These are phyloP conservation scores for Neonectria faginata DNA, from an alignment of 2,329 filamentous ascomycete species.

Conservation along the genomic window DNA sequence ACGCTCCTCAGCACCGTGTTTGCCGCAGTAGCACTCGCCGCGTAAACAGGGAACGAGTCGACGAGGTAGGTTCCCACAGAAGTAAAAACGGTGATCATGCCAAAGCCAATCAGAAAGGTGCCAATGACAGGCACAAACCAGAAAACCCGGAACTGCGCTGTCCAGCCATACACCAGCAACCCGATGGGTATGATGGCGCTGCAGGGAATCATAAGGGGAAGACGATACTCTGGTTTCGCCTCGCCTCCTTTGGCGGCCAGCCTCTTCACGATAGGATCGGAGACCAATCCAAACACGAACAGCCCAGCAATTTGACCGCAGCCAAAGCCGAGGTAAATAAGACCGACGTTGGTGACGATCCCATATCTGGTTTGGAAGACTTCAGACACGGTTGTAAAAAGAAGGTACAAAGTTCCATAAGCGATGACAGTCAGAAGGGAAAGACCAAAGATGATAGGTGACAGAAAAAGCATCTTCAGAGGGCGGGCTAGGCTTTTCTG, in stretches of 20 bases:
- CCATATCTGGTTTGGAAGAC: constrained; percentile 56
- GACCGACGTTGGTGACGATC: constrained; percentile 43
- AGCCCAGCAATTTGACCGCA: constrained; percentile 37
- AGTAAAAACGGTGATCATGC: constrained; percentile 55
- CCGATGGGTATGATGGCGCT: constrained; percentile 36
- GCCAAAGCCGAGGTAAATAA: constrained; percentile 64
- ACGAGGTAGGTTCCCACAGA: constrained; percentile 53
- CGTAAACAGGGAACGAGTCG: no score
- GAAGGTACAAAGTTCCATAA: constrained; percentile 65
- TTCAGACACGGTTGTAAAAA: constrained; percentile 65
- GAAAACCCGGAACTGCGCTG: constrained; percentile 57
- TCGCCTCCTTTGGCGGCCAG: constrained; percentile 25
- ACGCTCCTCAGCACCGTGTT: no score
- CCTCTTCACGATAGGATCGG: constrained; percentile 26
- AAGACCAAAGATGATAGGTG: constrained; percentile 59
- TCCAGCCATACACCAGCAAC: constrained; percentile 44
- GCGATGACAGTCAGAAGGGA: constrained; percentile 63
- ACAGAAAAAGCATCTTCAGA: constrained; percentile 60
- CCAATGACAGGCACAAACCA: constrained; percentile 65
- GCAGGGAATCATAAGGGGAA: constrained; percentile 36
- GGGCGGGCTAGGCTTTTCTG: constrained; percentile 50
- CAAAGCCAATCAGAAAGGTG: constrained; percentile 54
- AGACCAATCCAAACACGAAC: constrained; percentile 23
- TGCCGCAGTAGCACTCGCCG: no score
- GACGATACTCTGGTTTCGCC: constrained; percentile 36